Conservation (phyloP, 192 early-diverging fungal genomes). For the Obelidium mucronatum region DNA sequence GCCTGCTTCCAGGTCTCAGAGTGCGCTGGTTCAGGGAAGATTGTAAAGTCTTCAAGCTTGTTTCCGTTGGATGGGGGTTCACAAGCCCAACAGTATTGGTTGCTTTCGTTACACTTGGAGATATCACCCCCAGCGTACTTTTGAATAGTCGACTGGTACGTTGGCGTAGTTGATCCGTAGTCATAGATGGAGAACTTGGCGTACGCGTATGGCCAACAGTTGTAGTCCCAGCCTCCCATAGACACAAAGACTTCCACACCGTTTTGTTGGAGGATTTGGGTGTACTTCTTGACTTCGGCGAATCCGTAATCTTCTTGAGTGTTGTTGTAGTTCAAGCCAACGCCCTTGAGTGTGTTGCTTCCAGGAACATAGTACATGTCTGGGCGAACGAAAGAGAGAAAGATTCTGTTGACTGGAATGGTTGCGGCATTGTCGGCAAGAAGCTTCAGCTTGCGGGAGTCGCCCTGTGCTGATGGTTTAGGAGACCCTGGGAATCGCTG, state of each 20-base stretch:
- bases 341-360: constrained; percentile 13
- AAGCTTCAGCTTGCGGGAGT: constrained; percentile 16
- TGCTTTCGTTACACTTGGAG: constrained; percentile 13
- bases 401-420: constrained; percentile 28
- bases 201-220: constrained; percentile 24
- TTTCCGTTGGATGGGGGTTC: constrained; percentile 20
- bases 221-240: constrained; percentile 33
- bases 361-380: constrained; percentile 26
- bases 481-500: neutral
- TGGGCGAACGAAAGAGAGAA: constrained; percentile 22
- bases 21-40: constrained; percentile 31
- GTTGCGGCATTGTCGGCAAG: constrained; percentile 21
- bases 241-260: constrained; percentile 31
- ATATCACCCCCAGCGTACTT: constrained; percentile 18
- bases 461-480: neutral
- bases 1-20: constrained; percentile 26
- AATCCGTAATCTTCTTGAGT: constrained; percentile 24
- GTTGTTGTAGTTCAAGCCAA: constrained; percentile 29
- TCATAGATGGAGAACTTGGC: constrained; percentile 4
- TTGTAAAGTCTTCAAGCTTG: constrained; percentile 9
- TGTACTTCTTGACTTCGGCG: constrained; percentile 26
- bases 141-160: constrained; percentile 20
- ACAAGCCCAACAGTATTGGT: constrained; percentile 21
- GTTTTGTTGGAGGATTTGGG: constrained; percentile 3
- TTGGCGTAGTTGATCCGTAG: constrained; percentile 23